phyloP scores from a whole-genome alignment of 805 yeast genomes.

The Candida quercuum region DNA sequence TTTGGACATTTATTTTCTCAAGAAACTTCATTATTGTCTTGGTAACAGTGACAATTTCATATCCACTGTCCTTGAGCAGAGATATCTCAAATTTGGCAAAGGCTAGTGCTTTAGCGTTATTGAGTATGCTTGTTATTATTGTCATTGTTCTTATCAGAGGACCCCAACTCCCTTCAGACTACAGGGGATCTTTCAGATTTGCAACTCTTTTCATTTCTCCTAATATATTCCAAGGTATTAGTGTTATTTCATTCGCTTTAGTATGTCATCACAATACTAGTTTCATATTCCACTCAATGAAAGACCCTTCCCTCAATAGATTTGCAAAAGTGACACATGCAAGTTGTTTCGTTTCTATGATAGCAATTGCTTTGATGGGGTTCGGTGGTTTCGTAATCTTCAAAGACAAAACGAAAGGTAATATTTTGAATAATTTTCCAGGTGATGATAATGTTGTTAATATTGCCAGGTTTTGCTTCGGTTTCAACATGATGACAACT shows the following conservation, averaged over 20 bases:
- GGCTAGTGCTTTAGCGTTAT: slow-evolving; percentile 79
- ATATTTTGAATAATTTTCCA: slow-evolving; percentile 82
- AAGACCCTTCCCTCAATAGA: slow-evolving; percentile 67
- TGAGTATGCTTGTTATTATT: slow-evolving; percentile 80
- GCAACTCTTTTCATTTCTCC: slow-evolving; percentile 49
- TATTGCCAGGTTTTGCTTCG: slow-evolving; percentile 86
- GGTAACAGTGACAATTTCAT: slow-evolving; percentile 68
- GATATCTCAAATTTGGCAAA: slow-evolving; percentile 83
- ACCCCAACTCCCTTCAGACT: slow-evolving; percentile 45
- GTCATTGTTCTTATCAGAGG: slow-evolving; percentile 69
- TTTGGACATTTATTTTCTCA: slow-evolving; percentile 51
- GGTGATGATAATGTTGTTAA: slow-evolving; percentile 69
- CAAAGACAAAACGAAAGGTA: slow-evolving; percentile 77
- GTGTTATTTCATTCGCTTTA: slow-evolving; percentile 92
- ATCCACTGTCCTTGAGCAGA: slow-evolving; percentile 73
- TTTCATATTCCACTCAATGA: slow-evolving; percentile 80
- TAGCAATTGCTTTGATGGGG: slow-evolving; percentile 75
- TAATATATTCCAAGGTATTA: slow-evolving; percentile 79
- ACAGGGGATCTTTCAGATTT: slow-evolving; percentile 43
- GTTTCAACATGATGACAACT: slow-evolving; percentile 88
- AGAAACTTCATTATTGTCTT: slow-evolving; percentile 68
- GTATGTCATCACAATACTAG: slow-evolving; percentile 95
- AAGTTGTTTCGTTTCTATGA: slow-evolving; percentile 75
- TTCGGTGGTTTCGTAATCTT: slow-evolving; percentile 72
- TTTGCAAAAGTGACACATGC: slow-evolving; percentile 78